A percentile compares a stretch with the other conserved stretches of the same genome.
phyloP scores from a whole-genome alignment of 495 filamentous ascomycete genomes.

The Schizothecium vesticola region DNA sequence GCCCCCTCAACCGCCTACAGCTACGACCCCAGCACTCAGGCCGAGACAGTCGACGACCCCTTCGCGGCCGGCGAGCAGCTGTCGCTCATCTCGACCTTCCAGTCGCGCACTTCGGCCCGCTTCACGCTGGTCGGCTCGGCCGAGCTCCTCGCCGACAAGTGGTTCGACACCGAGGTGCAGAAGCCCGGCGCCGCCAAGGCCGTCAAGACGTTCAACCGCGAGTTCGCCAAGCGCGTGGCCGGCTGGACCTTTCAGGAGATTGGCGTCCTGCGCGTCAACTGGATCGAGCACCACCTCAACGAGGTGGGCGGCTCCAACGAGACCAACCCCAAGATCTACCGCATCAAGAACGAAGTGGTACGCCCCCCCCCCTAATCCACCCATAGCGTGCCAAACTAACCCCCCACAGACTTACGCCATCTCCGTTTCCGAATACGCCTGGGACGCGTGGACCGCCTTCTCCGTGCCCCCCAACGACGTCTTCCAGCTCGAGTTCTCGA shows the following conservation, averaged over 20 bases:
- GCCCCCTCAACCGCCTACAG: constrained; percentile 81
- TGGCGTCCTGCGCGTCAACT: constrained; percentile 81
- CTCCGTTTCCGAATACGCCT: constrained; percentile 76
- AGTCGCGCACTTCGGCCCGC: constrained; percentile 88
- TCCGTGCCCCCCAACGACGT: constrained; percentile 59
- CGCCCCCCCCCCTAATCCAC: constrained; percentile 32
- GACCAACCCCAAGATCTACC: constrained; percentile 82
- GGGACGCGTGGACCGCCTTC: constrained; percentile 68
- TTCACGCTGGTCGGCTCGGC: constrained; percentile 80
- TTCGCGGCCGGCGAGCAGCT: constrained; percentile 81
- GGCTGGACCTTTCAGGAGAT: constrained; percentile 92
- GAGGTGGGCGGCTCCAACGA: constrained; percentile 47
- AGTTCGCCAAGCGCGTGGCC: constrained; percentile 77
- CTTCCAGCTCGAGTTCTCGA: constrained; percentile 92
- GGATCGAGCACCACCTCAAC: constrained; percentile 72
- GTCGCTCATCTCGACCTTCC: constrained; percentile 72
- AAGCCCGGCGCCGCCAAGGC: constrained; percentile 45
- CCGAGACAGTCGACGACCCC: constrained; percentile 61
- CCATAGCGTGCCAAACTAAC: background rate
- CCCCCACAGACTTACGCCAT: constrained; percentile 69
- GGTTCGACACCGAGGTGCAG: constrained; percentile 82
- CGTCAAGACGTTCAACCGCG: constrained; percentile 66
- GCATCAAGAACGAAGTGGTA: constrained; percentile 96
- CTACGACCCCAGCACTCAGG: constrained; percentile 90
- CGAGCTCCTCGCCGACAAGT: constrained; percentile 81